These are phyloP conservation scores for Cytospora mali DNA, from an alignment of 2,329 filamentous ascomycete genomes.

Conservation along the genomic window DNA sequence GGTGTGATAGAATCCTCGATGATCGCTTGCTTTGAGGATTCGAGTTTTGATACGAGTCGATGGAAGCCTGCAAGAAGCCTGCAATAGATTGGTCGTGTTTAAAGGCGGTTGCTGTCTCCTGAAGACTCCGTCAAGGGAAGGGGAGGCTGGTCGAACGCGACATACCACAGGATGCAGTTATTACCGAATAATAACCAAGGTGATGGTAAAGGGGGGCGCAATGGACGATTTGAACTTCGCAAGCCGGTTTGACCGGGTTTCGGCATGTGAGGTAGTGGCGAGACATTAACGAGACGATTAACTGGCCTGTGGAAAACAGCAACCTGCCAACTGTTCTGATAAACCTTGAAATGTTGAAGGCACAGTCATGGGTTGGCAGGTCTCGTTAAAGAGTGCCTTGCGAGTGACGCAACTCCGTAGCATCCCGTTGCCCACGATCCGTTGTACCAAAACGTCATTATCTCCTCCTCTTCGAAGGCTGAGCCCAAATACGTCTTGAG, in stretches of 20 bases:
- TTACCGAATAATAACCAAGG: background rate
- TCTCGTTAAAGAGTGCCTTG: background rate
- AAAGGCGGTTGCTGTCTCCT: background rate
- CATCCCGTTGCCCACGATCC: background rate
- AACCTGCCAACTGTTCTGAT: background rate
- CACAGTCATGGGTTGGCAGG: background rate
- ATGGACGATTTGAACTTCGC: background rate
- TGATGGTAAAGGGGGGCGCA: background rate
- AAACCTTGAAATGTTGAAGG: background rate
- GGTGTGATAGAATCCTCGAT: background rate
- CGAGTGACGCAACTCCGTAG: background rate
- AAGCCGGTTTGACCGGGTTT: background rate
- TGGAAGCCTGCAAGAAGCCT: conserved; percentile 7
- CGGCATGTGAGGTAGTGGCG: background rate
- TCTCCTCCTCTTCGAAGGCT: conserved; percentile 13
- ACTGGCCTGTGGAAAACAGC: background rate
- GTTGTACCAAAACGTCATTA: background rate
- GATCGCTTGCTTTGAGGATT: background rate
- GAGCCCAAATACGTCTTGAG: background rate
- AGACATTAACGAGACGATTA: background rate
- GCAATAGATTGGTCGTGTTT: conserved; percentile 6
- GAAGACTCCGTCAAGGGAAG: background rate
- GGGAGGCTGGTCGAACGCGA: background rate
- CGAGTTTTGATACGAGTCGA: conserved; percentile 1
- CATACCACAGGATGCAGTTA: background rate